Base-by-base conservation (phyloP, 169 alveolate species). In the Toxoplasma gondii region DNA sequence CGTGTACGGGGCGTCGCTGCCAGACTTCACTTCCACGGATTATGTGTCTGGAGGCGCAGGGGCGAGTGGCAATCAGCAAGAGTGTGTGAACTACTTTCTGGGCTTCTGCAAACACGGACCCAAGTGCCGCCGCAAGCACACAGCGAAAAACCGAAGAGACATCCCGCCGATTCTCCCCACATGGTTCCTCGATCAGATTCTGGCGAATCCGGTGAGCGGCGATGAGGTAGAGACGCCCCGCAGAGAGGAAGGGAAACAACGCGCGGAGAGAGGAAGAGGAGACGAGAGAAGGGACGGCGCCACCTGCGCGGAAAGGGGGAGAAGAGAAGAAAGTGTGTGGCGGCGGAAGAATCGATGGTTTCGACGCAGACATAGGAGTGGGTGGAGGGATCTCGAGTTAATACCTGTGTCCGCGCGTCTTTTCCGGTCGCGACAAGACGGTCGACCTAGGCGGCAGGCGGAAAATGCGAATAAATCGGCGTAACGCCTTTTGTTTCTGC, bases 91-190 rank as follows among this genome's bases (percentile, higher is more conserved):
- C 49, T 97, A 96, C 94, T 91, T 96, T 54, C 94, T 96, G n/a
- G 98, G 98, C n/a, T 97, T 96, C 95, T 97, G 98, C 93, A 93
- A 93, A 90, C 96, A 88, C 43, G 98, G 98, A 16, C 97, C 96
- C 41, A 95, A 95, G 81, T 97, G 98, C 86, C 90, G 96, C 54
- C 96, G 95, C 54, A 82, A 86, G 44, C 98, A 97, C 91, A 96
- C 94, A 34, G 96, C 93, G n/a, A 94, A 88, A 39, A 82, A 83
- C 54, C 95, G 96, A 45, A 19, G 74, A 36, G 93, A 92, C 38
- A 43, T 92, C 41, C 97, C 95, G 22, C 95, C 92, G 43, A 74
- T 92, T 16, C 88, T 92, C 41, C 97, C 97, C n/a, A 81, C 96
- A 38, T 95, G 96, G 94, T 95, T 87, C 88, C 88, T 95, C 39